These are phyloP conservation scores for Tetracladium maxilliforme DNA, from an alignment of 2,329 filamentous ascomycete species.

Conservation along the genomic window DNA sequence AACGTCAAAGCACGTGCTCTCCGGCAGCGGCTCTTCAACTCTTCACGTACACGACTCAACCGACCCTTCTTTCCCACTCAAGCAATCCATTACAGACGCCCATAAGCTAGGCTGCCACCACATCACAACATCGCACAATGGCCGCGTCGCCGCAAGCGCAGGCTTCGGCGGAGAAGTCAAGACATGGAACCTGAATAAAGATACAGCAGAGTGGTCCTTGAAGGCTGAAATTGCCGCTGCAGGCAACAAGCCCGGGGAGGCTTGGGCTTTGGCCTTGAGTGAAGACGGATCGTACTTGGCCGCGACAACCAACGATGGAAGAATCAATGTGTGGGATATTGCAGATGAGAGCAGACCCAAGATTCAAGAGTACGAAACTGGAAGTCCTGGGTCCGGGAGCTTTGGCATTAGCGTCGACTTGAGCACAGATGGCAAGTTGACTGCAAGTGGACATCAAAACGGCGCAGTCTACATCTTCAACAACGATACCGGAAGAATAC, in stretches of 20 bases:
- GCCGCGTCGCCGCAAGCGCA: conserved; percentile 61
- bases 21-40: conserved; percentile 70
- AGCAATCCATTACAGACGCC: conserved; percentile 64
- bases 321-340: conserved; percentile 76
- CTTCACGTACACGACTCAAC: conserved; percentile 69
- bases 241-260: conserved; percentile 50
- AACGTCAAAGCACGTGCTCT: conserved; percentile 60
- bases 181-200: conserved; percentile 55
- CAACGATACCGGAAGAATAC: conserved; percentile 72
- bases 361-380: conserved; percentile 75
- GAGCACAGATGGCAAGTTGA: conserved; percentile 64
- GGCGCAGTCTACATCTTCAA: conserved; percentile 90
- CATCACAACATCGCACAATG: conserved; percentile 55
- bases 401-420: conserved; percentile 85
- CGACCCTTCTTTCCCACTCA: conserved; percentile 57
- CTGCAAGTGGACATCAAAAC: conserved; percentile 85
- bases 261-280: conserved; percentile 81
- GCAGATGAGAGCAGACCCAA: conserved; percentile 39
- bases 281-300: conserved; percentile 73
- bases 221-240: conserved; percentile 31
- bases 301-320: conserved; percentile 76
- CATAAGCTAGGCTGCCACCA: conserved; percentile 91
- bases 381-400: too few relatives aligned
- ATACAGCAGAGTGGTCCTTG: conserved; percentile 36
- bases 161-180: conserved; percentile 85